A percentile compares a stretch with the other conserved stretches of the same genome.
Evolutionary conservation across 139 green algal genomes (phyloP).

Genomic region (Asterochloris erici): DNA sequence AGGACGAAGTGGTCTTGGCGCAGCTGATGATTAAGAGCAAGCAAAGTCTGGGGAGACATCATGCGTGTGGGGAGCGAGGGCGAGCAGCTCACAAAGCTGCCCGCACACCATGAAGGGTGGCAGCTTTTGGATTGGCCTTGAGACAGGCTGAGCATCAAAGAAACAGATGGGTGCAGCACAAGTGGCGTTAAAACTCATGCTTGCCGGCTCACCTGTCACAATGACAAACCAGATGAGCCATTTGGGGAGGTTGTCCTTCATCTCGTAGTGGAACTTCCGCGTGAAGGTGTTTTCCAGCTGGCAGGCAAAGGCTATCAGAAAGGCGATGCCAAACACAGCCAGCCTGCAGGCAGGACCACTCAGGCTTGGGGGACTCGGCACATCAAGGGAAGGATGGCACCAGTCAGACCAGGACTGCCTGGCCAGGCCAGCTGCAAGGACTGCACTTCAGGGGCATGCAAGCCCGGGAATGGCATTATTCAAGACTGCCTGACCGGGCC

Average conservation of each 20-base stretch:
- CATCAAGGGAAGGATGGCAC: too few species aligned
- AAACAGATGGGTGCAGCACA: neutral
- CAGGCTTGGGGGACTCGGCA: too few species aligned
- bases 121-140: neutral
- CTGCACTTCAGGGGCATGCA: too few species aligned
- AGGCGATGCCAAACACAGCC: conserved; percentile 12
- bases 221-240: conserved; percentile 17
- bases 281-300: conserved; percentile 11
- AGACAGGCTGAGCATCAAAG: neutral
- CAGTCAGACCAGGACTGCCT: too few species aligned
- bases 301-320: conserved; percentile 9
- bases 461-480: too few species aligned
- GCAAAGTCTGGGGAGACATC: too few species aligned
- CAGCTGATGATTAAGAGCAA: neutral
- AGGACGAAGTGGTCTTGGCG: neutral
- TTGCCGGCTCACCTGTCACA: conserved; percentile 2
- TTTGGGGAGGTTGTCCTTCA: conserved; percentile 12
- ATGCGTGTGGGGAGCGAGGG: too few species aligned
- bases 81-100: too few species aligned
- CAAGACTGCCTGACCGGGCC: too few species aligned
- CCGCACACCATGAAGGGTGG: too few species aligned
- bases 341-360: neutral
- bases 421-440: too few species aligned
- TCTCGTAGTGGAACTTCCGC: conserved; percentile 18
- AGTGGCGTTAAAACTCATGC: neutral